phyloP scores from a whole-genome alignment of 1,139 yeast genomes.

The Komagataea norvegica region DNA sequence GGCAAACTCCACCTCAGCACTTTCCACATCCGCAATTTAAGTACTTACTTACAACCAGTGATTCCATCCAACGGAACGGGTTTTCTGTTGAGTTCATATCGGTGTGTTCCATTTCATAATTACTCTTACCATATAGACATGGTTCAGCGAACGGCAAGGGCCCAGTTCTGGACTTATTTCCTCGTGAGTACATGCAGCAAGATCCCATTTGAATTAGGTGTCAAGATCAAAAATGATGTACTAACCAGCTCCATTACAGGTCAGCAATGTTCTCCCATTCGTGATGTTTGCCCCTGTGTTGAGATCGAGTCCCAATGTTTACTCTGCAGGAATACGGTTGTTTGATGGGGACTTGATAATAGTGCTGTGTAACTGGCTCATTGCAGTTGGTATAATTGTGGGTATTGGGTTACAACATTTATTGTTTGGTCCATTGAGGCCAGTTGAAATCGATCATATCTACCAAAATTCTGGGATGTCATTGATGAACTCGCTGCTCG shows the following conservation, averaged over 20 bases:
- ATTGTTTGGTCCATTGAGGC: conserved; percentile 71
- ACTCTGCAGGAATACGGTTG: conserved; percentile 40
- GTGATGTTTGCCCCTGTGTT: conserved; percentile 32
- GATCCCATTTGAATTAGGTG: conserved; percentile 3
- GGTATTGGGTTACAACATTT: conserved; percentile 32
- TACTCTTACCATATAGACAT: too few relatives aligned
- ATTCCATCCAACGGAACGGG: too few relatives aligned
- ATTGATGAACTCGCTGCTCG: conserved; percentile 58
- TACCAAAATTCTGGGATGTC: conserved; percentile 66
- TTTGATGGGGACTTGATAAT: conserved; percentile 39
- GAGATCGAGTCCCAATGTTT: conserved; percentile 37
- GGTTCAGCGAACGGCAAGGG: conserved; percentile 8
- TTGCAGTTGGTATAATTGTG: conserved; percentile 25
- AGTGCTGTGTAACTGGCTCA: conserved; percentile 30
- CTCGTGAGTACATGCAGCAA: conserved; percentile 11
- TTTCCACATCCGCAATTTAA: too few relatives aligned
- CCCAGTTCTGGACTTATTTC: conserved; percentile 17
- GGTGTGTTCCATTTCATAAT: too few relatives aligned
- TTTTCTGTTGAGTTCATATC: too few relatives aligned
- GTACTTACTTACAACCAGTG: too few relatives aligned
- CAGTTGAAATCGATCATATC: conserved; percentile 73
- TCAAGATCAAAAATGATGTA: conserved; percentile 7
- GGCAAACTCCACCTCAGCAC: too few relatives aligned
- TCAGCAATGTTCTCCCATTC: conserved; percentile 30
- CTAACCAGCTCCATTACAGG: conserved; percentile 13